phyloP scores from a whole-genome alignment of 805 yeast genomes.

The Clavispora asparagi region DNA sequence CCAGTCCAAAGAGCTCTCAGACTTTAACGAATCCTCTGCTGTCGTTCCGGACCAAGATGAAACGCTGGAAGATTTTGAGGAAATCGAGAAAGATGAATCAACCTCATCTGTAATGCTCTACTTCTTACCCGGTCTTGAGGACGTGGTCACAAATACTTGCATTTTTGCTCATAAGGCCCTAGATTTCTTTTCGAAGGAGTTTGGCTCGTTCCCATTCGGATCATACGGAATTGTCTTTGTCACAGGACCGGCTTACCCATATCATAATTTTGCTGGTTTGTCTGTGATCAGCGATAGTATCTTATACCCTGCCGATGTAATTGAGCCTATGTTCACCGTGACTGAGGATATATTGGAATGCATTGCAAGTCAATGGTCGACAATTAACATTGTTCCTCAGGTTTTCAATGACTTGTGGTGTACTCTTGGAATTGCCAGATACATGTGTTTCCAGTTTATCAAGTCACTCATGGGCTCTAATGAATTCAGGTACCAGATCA shows the following conservation, averaged over 20 bases:
- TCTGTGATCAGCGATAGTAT: constrained; percentile 55
- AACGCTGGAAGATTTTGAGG: constrained; percentile 24
- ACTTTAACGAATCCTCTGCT: constrained; percentile 22
- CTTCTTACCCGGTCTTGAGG: constrained; percentile 53
- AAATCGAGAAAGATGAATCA: constrained; percentile 25
- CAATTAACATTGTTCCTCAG: constrained; percentile 81
- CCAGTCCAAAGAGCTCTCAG: constrained; percentile 53
- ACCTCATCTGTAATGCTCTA: constrained; percentile 49
- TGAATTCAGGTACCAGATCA: constrained; percentile 70
- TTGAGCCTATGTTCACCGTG: constrained; percentile 71
- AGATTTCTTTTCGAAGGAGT: constrained; percentile 79
- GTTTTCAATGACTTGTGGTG: constrained; percentile 84
- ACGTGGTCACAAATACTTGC: constrained; percentile 64
- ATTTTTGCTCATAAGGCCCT: constrained; percentile 72
- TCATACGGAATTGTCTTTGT: constrained; percentile 77
- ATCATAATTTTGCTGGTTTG: constrained; percentile 67
- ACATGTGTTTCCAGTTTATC: constrained; percentile 72
- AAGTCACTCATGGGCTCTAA: constrained; percentile 75
- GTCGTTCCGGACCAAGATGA: constrained; percentile 29
- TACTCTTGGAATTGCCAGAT: constrained; percentile 76
- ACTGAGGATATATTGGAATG: constrained; percentile 68
- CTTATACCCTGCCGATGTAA: constrained; percentile 64
- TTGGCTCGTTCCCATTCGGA: constrained; percentile 89
- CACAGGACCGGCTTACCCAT: constrained; percentile 16
- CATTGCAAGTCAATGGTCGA: constrained; percentile 88